Evolutionary conservation across 495 filamentous ascomycete genomes (phyloP), one percentile per base, ranked within the genome.

Genomic region (Zalerion maritima): DNA sequence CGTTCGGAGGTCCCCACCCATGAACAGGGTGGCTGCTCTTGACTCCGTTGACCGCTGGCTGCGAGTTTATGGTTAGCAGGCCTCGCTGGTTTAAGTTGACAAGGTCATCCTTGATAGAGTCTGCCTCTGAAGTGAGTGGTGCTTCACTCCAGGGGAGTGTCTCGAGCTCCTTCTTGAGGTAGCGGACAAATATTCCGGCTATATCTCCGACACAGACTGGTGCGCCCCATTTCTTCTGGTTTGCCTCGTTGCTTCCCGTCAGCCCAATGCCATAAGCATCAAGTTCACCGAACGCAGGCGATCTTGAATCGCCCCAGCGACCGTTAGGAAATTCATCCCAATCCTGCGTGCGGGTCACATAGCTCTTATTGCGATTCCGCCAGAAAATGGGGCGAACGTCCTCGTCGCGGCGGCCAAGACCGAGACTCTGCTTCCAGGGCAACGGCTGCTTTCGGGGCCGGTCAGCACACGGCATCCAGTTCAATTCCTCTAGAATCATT

Each of bases 281-380:
- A 21, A 99, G 66, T 55, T 94, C 84, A 45, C 91, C 91, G 40
- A 94, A 99, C 13, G 91, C 91, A 35, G 91, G 91, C 17, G 91
- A 96, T 30, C 91, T 71, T 19, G 86, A 83, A 54, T 99, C 91
- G 52, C 91, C 92, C 91, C 91, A 99, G 52, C 91, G 80, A 20
- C 91, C 91, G 60, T 99, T 99, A 24, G 91, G 91, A 44, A 93
- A 99, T 47, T 99, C 91, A 41, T 99, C 91, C 91, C 91, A 99
- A 40, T 94, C 86, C 47, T 94, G 84, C 3, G 91, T 99, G 29
- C 91, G 81, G 20, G 76, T 74, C 17, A 99, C 74, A 43, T 99
- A 99, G 2, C 85, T 92, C 31, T 84, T 80, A 46, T 94, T 87
- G 14, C 91, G 76, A 58, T 96, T 93, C 35, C 86, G 76, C 91